phyloP scores from a whole-genome alignment of 2,329 filamentous ascomycete genomes.

The Sporothrix phasma region DNA sequence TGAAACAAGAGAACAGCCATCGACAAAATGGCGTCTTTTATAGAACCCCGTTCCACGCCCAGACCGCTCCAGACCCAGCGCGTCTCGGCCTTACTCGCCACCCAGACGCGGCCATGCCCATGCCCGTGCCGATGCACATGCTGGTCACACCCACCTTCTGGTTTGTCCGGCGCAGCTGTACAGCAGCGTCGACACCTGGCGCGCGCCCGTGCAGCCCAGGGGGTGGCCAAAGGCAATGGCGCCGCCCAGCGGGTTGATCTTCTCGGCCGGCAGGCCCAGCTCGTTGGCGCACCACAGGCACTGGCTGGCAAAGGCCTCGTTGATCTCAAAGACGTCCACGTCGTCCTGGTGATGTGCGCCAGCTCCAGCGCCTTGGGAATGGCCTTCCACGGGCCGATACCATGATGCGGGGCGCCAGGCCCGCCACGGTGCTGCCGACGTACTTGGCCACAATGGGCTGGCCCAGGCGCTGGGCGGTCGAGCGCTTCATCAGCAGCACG shows the following conservation, averaged over 20 bases:
- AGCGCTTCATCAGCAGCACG: conserved; percentile 90
- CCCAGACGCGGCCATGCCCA: conserved; percentile 99
- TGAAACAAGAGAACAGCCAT: not conserved
- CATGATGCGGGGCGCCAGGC: conserved; percentile 90
- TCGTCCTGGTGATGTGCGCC: conserved; percentile 77
- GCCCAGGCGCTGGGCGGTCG: conserved; percentile 76
- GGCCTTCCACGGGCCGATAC: conserved; percentile 87
- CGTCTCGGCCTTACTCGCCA: conserved; percentile 73
- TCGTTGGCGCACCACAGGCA: conserved; percentile 89
- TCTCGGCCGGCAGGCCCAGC: conserved; percentile 69
- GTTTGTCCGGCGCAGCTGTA: conserved; percentile 75
- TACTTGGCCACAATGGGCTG: conserved; percentile 90
- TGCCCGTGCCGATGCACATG: conserved; percentile 95
- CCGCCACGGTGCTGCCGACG: conserved; percentile 73
- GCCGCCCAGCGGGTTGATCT: conserved; percentile 95
- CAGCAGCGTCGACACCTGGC: conserved; percentile 85
- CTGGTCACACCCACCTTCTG: conserved; percentile 84
- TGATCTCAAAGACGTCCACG: conserved; percentile 97
- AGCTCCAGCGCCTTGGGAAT: conserved; percentile 87
- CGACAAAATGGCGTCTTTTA: not conserved
- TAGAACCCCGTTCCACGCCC: not conserved
- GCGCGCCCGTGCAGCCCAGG: conserved; percentile 83
- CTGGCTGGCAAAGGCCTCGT: conserved; percentile 95
- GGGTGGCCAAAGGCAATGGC: conserved; percentile 95
- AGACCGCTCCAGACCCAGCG: not conserved